Conservation (phyloP, 78 protist genomes). For the Speleostelium caveatum region DNA sequence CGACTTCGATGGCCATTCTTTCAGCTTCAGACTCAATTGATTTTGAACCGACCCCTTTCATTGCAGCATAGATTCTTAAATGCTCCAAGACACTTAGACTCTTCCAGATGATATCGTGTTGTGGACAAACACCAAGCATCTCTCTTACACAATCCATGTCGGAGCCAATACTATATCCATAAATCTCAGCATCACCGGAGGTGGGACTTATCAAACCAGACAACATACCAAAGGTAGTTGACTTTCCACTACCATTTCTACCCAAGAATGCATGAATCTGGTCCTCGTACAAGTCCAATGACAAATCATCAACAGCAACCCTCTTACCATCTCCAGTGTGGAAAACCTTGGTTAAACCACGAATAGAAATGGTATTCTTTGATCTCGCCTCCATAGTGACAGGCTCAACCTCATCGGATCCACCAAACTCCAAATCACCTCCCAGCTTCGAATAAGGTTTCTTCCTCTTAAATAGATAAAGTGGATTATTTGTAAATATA, state of each 20-base stretch:
- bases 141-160: constrained; percentile 35
- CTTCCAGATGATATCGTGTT: constrained; percentile 66
- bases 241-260: constrained; percentile 89
- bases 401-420: not conserved
- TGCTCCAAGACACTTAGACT: constrained; percentile 76
- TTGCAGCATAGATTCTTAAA: constrained; percentile 57
- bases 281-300: constrained; percentile 31
- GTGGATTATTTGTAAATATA: not conserved
- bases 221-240: constrained; percentile 90
- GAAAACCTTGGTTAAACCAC: constrained; percentile 35
- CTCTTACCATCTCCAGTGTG: constrained; percentile 68
- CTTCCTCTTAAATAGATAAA: not conserved
- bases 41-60: constrained; percentile 27
- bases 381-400: constrained; percentile 37
- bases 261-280: constrained; percentile 82
- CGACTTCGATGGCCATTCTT: constrained; percentile 33
- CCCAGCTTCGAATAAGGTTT: not conserved
- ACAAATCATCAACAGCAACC: constrained; percentile 55
- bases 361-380: constrained; percentile 22
- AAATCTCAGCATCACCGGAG: constrained; percentile 46
- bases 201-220: constrained; percentile 83
- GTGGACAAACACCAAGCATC: constrained; percentile 81
- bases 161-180: constrained; percentile 6
- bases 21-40: constrained; percentile 32
- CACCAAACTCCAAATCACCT: not conserved